Evolutionary conservation across 2,329 filamentous ascomycete species (phyloP).

Genomic region (Penicillium sp.): DNA sequence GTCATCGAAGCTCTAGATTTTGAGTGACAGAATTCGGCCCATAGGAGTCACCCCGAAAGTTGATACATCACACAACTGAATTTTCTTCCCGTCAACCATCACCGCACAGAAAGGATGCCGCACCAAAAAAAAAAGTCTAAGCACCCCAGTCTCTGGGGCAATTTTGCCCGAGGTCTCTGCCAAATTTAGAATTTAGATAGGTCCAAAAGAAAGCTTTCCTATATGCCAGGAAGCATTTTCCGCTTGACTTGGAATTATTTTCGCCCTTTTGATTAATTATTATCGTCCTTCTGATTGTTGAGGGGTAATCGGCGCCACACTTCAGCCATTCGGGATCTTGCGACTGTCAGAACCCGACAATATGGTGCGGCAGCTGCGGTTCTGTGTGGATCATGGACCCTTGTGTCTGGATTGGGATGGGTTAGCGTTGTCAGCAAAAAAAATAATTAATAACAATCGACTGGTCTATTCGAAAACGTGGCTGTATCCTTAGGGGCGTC

Average conservation of each 20-base stretch:
- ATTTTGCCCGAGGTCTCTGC: conserved; percentile 1
- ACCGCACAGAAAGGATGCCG: conserved; percentile 1
- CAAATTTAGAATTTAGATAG: background rate
- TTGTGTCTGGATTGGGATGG: background rate
- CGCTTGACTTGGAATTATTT: background rate
- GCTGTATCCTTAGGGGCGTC: background rate
- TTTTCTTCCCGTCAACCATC: conserved; percentile 1
- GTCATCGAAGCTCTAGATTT: conserved; percentile 2
- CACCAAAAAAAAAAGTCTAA: background rate
- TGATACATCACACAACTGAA: conserved; percentile 11
- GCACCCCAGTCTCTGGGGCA: background rate
- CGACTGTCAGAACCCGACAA: conserved; percentile 29
- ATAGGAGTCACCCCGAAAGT: background rate
- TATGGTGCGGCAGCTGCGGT: conserved; percentile 23
- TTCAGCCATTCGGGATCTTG: conserved; percentile 4
- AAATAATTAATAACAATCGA: background rate
- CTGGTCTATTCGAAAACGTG: conserved; percentile 9
- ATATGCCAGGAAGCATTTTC: conserved; percentile 9
- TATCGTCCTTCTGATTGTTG: background rate
- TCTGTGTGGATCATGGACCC: conserved; percentile 19
- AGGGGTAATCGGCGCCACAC: conserved; percentile 5
- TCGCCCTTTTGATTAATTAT: background rate
- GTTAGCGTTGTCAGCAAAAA: conserved; percentile 1
- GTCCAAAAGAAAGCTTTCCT: background rate
- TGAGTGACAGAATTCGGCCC: background rate